Conservation (phyloP, 2,329 filamentous ascomycete species). For the Sordariomycetes sp. region DNA sequence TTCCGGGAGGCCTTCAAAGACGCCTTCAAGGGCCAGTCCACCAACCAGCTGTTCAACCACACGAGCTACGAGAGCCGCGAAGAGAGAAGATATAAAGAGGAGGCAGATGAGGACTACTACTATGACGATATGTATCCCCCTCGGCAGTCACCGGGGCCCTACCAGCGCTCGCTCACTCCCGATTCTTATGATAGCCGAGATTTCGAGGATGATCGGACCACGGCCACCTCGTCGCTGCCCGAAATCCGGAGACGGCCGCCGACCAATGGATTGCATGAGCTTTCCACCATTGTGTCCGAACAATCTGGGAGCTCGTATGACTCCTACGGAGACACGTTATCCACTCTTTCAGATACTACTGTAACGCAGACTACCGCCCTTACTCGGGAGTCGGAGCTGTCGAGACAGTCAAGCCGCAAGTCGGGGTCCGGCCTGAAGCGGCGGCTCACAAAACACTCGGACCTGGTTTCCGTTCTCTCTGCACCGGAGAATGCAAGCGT, state of each 20-base stretch:
- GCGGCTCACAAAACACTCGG: constrained; percentile 80
- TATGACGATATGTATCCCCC: constrained; percentile 10
- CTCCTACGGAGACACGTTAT: constrained; percentile 34
- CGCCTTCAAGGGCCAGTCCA: constrained; percentile 53
- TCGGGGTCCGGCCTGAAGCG: constrained; percentile 45
- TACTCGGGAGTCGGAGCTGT: constrained; percentile 33
- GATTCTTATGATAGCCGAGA: constrained; percentile 7
- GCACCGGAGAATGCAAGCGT: constrained; percentile 47
- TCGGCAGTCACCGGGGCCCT: background rate
- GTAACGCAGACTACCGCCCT: constrained; percentile 40
- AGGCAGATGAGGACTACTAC: constrained; percentile 12
- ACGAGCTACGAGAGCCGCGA: constrained; percentile 38
- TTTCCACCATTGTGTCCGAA: constrained; percentile 48
- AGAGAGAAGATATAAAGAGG: constrained; percentile 20
- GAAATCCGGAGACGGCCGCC: constrained; percentile 30
- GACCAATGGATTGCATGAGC: constrained; percentile 41
- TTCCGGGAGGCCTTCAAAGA: constrained; percentile 49
- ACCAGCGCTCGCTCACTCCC: constrained; percentile 4
- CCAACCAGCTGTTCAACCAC: constrained; percentile 30
- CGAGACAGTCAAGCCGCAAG: constrained; percentile 22
- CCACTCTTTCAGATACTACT: constrained; percentile 37
- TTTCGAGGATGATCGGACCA: constrained; percentile 12
- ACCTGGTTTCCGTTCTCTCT: constrained; percentile 87
- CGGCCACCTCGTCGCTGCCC: background rate
- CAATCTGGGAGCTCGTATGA: constrained; percentile 22